Base-by-base conservation (phyloP, 208 protist genomes). In the Acanthamoeba healyi region DNA sequence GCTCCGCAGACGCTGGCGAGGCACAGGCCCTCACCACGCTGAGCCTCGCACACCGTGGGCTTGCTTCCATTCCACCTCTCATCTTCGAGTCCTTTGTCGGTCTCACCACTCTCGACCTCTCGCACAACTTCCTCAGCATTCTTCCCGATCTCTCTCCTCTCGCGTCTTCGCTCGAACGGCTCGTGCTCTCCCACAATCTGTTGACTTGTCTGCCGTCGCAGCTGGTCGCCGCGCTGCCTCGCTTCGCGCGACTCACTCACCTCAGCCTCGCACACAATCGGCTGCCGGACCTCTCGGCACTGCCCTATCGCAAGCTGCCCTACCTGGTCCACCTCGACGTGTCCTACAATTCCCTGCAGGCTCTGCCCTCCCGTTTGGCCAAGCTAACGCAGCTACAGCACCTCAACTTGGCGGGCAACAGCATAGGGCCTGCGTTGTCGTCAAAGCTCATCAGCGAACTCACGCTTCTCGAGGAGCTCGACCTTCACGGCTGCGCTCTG, bases 261-360 rank as follows among this genome's bases (percentile, higher is more conserved):
- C 79, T 87, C 79, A 24, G 61, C 29, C 82, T 90, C 54, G 61
- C 82, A 19, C 82, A 70, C 56, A 90, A 90, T 54, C 29, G 24
- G 5, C 51, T 90, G 5, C 0, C 1, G 22, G 12, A 19, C 46
- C 29, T 84, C 3, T 56, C 74, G 26, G 38, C 74, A 0, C 74
- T 56, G 24, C 74, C 74, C 29, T 84, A 2, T 44, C 74, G n/a
- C 46, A 2, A 29, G 24, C 0, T 56, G 4, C 74, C 42, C 42
- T 14, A 2, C n/a, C 44, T 56, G 32, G 58, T 36, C 17, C 74
- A 56, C 46, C 74, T 84, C 74, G 44, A 84, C 42, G 12, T 56
- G 6, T 84, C 74, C 17, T 44, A 84, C 46, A 84, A 84, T 29
- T 1, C 0, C 2, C 46, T 84, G 0, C 4, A 26, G n/a, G n/a